Evolutionary conservation across 2,329 filamentous ascomycete genomes (phyloP).

Genomic region (Leptographium wingfieldii): DNA sequence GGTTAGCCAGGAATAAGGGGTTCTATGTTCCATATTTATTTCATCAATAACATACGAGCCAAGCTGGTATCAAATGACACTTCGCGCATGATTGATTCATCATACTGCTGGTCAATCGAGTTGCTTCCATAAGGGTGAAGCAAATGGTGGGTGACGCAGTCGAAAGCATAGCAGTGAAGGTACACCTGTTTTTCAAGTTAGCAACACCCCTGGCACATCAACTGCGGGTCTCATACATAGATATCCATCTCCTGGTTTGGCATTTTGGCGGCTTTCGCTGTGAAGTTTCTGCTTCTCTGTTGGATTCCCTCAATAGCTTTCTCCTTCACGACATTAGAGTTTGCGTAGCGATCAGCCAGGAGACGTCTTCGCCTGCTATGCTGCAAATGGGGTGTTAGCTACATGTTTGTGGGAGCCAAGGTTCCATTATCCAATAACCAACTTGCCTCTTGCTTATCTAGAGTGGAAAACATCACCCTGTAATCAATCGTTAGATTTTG

Average conservation of each 20-base stretch:
- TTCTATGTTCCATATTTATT: too few species aligned
- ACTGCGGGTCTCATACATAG: neutral
- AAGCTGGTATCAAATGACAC: neutral
- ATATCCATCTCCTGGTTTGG: neutral
- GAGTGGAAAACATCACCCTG: neutral
- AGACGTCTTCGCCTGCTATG: slow-evolving; percentile 50
- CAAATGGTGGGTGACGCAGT: slow-evolving; percentile 56
- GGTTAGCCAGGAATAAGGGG: too few species aligned
- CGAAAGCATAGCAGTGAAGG: slow-evolving; percentile 55
- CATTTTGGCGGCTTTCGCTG: slow-evolving; percentile 14
- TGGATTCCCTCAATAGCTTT: slow-evolving; percentile 42
- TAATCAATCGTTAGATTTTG: neutral
- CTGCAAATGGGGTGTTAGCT: slow-evolving; percentile 19
- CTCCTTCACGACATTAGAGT: slow-evolving; percentile 49
- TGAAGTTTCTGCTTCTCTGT: slow-evolving; percentile 41
- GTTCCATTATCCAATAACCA: too few species aligned
- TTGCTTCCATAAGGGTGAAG: slow-evolving; percentile 53
- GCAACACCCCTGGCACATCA: too few species aligned
- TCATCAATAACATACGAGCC: too few species aligned
- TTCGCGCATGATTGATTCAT: neutral
- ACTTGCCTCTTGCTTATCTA: neutral
- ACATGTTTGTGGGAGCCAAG: too few species aligned
- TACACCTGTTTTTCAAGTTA: neutral
- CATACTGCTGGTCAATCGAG: slow-evolving; percentile 30
- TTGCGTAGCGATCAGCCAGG: slow-evolving; percentile 54